phyloP scores from a whole-genome alignment of 2,329 filamentous ascomycete genomes.

The Penicillium sp. region DNA sequence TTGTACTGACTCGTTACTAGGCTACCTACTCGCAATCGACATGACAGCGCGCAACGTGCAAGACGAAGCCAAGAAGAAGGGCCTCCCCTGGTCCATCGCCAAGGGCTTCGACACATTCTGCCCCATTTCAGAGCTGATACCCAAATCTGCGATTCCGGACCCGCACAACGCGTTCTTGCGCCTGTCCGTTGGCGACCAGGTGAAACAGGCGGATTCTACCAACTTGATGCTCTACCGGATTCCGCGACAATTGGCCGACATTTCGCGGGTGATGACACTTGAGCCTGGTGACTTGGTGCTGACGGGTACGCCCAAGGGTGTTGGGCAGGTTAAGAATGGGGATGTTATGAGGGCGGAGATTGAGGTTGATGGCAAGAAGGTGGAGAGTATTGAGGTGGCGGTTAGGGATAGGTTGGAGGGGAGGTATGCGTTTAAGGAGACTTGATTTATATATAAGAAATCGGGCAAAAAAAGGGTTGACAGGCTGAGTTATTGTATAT shows the following conservation, averaged over 20 bases:
- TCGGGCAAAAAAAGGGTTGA: not conserved
- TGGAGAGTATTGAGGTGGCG: constrained; percentile 76
- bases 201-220: constrained; percentile 82
- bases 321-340: constrained; percentile 78
- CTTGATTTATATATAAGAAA: constrained; percentile 39
- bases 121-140: constrained; percentile 76
- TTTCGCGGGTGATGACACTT: constrained; percentile 91
- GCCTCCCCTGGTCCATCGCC: constrained; percentile 90
- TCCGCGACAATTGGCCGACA: constrained; percentile 80
- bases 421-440: constrained; percentile 72
- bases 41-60: constrained; percentile 96
- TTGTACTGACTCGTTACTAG: constrained; percentile 41
- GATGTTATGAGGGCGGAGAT: constrained; percentile 85
- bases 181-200: constrained; percentile 74
- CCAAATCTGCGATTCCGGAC: constrained; percentile 74
- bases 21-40: constrained; percentile 88
- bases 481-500: not conserved
- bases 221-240: constrained; percentile 91
- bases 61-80: constrained; percentile 95
- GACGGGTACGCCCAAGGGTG: constrained; percentile 96
- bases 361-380: constrained; percentile 72
- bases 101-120: constrained; percentile 99
- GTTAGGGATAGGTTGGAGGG: constrained; percentile 73
- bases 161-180: constrained; percentile 86
- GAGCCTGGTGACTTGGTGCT: constrained; percentile 88